phyloP scores from a whole-genome alignment of 257 asterid species.

The Capsicum rhomboideum region DNA sequence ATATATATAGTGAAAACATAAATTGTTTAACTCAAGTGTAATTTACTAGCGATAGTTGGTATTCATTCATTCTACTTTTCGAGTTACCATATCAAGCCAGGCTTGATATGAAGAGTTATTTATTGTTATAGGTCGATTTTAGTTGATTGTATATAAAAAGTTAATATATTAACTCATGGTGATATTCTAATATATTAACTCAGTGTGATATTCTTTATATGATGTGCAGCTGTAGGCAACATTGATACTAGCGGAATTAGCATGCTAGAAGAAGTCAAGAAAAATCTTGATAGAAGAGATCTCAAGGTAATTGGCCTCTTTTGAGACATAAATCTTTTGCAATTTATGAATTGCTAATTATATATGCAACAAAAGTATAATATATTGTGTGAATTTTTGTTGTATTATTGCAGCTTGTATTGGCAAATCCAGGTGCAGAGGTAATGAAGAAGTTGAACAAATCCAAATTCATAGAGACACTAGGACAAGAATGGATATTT shows the following conservation, averaged over 20 bases:
- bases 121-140: neutral
- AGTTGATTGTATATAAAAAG: neutral
- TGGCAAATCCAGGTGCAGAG: constrained; percentile 82
- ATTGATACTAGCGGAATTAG: constrained; percentile 93
- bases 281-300: constrained; percentile 67
- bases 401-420: constrained; percentile 38
- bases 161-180: too few species aligned
- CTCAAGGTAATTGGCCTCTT: constrained; percentile 50
- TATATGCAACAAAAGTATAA: neutral
- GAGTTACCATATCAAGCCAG: too few species aligned
- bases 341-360: neutral
- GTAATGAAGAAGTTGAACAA: constrained; percentile 88
- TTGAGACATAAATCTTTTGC: neutral
- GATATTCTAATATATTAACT: too few species aligned
- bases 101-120: too few species aligned
- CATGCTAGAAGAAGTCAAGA: constrained; percentile 83
- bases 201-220: neutral
- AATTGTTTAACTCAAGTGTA: too few species aligned
- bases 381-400: neutral
- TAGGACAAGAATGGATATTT: constrained; percentile 85
- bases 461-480: constrained; percentile 55
- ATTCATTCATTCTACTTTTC: neutral
- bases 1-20: neutral
- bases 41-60: neutral
- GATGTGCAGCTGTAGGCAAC: constrained; percentile 74